Percentiles rank a stretch among this genome's conserved stretches.
These are phyloP conservation scores for Macrocystidia cucumis DNA, from an alignment of 1,284 basidiomycete genomes.

Conservation along the genomic window DNA sequence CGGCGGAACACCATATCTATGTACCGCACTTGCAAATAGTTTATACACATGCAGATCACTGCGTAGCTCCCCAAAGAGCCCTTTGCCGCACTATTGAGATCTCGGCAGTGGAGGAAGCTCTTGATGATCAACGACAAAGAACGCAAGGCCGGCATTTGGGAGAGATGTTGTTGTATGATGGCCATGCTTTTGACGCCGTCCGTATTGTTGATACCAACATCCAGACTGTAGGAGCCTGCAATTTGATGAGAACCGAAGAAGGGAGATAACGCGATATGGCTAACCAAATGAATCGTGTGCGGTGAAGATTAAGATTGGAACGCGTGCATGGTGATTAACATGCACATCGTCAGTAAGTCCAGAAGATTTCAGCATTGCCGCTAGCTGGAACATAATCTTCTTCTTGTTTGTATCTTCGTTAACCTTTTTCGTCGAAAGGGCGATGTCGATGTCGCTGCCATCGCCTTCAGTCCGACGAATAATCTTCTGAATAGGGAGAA, in stretches of 20 bases:
- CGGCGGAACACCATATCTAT: neutral
- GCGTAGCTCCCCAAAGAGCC: constrained; percentile 74
- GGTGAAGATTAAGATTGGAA: constrained; percentile 24
- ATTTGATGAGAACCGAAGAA: neutral
- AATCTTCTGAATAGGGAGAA: constrained; percentile 2
- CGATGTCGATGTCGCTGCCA: constrained; percentile 26
- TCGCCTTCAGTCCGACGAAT: neutral
- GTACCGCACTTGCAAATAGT: constrained; percentile 62
- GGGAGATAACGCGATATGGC: too few species aligned
- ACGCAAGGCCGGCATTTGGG: constrained; percentile 53
- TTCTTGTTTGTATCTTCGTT: constrained; percentile 12
- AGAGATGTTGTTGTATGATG: constrained; percentile 51
- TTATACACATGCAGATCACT: constrained; percentile 64
- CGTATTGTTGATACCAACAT: constrained; percentile 61
- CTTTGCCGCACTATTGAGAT: constrained; percentile 67
- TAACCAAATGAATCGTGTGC: constrained; percentile 22
- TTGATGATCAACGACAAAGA: constrained; percentile 68
- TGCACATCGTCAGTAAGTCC: constrained; percentile 14
- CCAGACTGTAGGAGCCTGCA: constrained; percentile 53
- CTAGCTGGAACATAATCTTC: constrained; percentile 16
- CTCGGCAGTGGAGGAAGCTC: constrained; percentile 54
- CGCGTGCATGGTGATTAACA: constrained; percentile 20
- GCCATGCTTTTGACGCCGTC: constrained; percentile 58
- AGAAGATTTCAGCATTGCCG: constrained; percentile 13
- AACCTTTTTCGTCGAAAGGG: constrained; percentile 12